Conservation (phyloP, 2,329 filamentous ascomycete species). For the Cladophialophora yegresii region DNA sequence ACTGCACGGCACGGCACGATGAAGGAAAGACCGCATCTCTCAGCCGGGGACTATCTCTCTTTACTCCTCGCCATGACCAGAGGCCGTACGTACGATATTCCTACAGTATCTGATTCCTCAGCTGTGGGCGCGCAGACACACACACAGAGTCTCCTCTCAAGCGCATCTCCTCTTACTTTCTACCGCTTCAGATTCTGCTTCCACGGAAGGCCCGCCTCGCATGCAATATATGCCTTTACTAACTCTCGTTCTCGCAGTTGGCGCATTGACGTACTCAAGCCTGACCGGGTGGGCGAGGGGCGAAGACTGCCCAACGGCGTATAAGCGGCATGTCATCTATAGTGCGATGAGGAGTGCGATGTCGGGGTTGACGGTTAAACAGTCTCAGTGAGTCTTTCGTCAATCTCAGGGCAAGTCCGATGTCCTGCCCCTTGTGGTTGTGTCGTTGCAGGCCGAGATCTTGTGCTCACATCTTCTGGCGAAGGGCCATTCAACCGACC, state of each 20-base stretch:
- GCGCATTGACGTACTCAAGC: slow-evolving; percentile 13
- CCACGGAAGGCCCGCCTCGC: no score
- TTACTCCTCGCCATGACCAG: slow-evolving; percentile 1
- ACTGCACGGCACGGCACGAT: slow-evolving; percentile 4
- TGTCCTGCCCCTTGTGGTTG: background rate
- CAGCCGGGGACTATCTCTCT: slow-evolving; percentile 6
- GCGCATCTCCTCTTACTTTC: background rate
- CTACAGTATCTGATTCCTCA: background rate
- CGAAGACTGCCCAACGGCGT: slow-evolving; percentile 14
- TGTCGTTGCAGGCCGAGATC: background rate
- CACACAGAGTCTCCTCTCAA: background rate
- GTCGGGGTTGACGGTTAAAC: slow-evolving; percentile 9
- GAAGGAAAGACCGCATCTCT: slow-evolving; percentile 10
- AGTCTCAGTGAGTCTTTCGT: slow-evolving; percentile 10
- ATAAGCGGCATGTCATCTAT: slow-evolving; percentile 24
- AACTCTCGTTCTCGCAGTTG: slow-evolving; percentile 1
- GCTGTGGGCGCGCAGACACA: no score
- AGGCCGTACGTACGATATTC: slow-evolving; percentile 5
- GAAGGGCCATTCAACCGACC: slow-evolving; percentile 13
- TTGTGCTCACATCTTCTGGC: background rate
- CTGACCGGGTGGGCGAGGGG: slow-evolving; percentile 25
- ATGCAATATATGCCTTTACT: background rate
- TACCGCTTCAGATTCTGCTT: background rate
- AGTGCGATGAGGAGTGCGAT: slow-evolving; percentile 11
- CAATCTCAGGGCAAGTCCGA: background rate